These are phyloP conservation scores for Choiromyces venosus DNA, from an alignment of 495 filamentous ascomycete genomes.

Conservation along the genomic window DNA sequence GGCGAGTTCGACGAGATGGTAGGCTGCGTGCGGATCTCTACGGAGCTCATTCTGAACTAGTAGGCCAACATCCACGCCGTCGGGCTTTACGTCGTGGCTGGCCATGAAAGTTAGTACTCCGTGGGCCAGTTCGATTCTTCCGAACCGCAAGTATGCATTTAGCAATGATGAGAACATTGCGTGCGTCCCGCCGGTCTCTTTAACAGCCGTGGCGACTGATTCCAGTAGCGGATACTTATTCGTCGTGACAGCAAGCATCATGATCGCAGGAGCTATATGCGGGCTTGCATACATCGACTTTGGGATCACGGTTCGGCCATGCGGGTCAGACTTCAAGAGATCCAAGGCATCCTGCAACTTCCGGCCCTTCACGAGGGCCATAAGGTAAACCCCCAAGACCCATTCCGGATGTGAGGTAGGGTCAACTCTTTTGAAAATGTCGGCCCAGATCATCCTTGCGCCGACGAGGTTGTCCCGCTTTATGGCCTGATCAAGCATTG, in stretches of 20 bases:
- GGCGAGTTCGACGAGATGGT: slow-evolving; percentile 19
- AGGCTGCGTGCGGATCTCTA: slow-evolving; percentile 13
- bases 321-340: background rate
- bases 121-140: slow-evolving; percentile 11
- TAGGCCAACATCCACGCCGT: slow-evolving; percentile 17
- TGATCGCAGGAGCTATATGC: slow-evolving; percentile 11
- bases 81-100: slow-evolving; percentile 2
- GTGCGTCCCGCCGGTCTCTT: slow-evolving; percentile 2
- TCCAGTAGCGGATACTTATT: background rate
- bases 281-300: slow-evolving; percentile 8
- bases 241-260: slow-evolving; percentile 18
- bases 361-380: slow-evolving; percentile 13
- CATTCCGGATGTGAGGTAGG: background rate
- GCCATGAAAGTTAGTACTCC: slow-evolving; percentile 13
- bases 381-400: slow-evolving; percentile 14
- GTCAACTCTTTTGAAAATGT: background rate
- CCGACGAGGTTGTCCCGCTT: slow-evolving; percentile 17
- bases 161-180: slow-evolving; percentile 23
- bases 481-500: slow-evolving; percentile 11
- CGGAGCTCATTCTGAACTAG: slow-evolving; percentile 23
- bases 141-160: slow-evolving; percentile 30
- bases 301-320: slow-evolving; percentile 10
- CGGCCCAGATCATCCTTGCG: slow-evolving; percentile 14
- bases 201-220: background rate
- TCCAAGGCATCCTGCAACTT: slow-evolving; percentile 18